phyloP scores from a whole-genome alignment of 2,329 filamentous ascomycete genomes.

The Apiospora pterosperma region DNA sequence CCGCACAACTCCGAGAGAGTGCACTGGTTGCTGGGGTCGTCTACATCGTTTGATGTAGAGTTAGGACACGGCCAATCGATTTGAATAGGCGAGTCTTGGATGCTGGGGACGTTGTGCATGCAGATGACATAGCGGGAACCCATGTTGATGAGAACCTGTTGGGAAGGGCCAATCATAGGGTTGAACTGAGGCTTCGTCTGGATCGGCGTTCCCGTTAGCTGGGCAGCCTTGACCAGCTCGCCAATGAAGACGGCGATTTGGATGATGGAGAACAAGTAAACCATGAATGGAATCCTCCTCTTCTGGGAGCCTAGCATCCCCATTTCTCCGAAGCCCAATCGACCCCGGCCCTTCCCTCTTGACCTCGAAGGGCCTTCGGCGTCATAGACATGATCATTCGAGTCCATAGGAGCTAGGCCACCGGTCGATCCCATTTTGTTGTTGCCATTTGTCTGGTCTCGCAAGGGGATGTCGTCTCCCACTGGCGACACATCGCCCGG shows the following conservation, averaged over 20 bases:
- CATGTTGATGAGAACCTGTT: conserved; percentile 93
- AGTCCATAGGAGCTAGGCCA: conserved; percentile 23
- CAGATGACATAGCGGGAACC: conserved; percentile 88
- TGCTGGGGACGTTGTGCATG: conserved; percentile 77
- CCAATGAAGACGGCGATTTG: conserved; percentile 86
- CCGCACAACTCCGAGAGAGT: conserved; percentile 79
- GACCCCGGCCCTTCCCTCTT: conserved; percentile 26
- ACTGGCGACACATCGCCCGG: conserved; percentile 36
- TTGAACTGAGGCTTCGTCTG: conserved; percentile 85
- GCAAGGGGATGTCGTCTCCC: conserved; percentile 56
- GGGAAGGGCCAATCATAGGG: conserved; percentile 93
- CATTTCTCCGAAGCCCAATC: conserved; percentile 54
- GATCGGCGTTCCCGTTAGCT: conserved; percentile 75
- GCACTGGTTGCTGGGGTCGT: conserved; percentile 54
- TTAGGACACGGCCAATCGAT: conserved; percentile 80
- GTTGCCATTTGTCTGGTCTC: conserved; percentile 44
- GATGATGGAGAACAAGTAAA: conserved; percentile 72
- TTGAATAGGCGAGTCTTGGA: conserved; percentile 49
- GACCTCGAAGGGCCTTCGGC: conserved; percentile 32
- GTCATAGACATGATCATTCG: conserved; percentile 62
- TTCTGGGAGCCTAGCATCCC: conserved; percentile 55
- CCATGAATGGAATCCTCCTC: conserved; percentile 71
- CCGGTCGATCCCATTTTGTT: conserved; percentile 25
- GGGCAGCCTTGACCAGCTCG: conserved; percentile 79
- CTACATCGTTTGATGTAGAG: conserved; percentile 57